Conservation (phyloP, 495 filamentous ascomycete genomes). For the Penicillium daleae region DNA sequence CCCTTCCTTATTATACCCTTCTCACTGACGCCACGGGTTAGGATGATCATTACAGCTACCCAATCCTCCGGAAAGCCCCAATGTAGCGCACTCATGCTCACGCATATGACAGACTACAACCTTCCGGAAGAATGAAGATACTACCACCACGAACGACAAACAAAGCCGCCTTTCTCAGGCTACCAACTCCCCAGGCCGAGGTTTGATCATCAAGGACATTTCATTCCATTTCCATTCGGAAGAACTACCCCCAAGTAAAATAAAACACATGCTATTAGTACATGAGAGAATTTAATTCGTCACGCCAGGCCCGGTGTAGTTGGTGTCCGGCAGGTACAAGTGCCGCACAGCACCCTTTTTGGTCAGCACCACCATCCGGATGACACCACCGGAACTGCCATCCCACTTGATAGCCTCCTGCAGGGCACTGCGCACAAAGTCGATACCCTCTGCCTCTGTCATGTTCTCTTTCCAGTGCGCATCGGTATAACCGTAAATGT, state of each 20-base stretch:
- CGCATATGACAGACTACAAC: neutral
- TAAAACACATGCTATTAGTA: slow-evolving; percentile 29
- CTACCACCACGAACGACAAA: neutral
- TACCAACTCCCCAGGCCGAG: neutral
- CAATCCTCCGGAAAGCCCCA: neutral
- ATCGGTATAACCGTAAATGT: slow-evolving; percentile 99
- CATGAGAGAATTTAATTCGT: slow-evolving; percentile 42
- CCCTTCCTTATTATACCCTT: neutral
- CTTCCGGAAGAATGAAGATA: neutral
- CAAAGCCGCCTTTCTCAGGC: neutral
- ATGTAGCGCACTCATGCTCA: neutral
- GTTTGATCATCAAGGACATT: slow-evolving; percentile 1
- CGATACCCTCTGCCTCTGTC: slow-evolving; percentile 89
- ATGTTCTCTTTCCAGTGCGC: slow-evolving; percentile 95
- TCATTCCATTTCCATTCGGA: slow-evolving; percentile 1
- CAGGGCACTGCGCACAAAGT: slow-evolving; percentile 88
- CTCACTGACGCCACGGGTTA: neutral
- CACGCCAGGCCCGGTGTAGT: slow-evolving; percentile 68
- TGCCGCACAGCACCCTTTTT: slow-evolving; percentile 83
- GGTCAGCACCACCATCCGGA: slow-evolving; percentile 95
- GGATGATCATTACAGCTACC: neutral
- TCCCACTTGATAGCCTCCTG: slow-evolving; percentile 98
- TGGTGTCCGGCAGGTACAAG: slow-evolving; percentile 86
- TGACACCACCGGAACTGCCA: slow-evolving; percentile 96
- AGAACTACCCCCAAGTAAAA: slow-evolving; percentile 7